Evolutionary conservation across 805 yeast species (phyloP).

Genomic region (Clavispora phyllophila): DNA sequence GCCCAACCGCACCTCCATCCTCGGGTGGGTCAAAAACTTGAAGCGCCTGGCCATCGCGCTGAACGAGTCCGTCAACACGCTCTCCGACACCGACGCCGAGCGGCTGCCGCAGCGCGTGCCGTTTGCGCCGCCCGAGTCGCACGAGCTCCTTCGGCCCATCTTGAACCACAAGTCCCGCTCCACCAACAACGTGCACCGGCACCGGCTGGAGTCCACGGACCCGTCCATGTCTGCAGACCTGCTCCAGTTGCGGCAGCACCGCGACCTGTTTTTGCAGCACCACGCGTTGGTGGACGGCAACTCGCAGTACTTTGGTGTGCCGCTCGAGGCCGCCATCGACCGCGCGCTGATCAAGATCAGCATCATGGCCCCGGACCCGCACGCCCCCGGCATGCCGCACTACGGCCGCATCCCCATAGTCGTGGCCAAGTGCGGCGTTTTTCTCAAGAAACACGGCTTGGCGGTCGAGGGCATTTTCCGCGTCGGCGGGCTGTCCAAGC

Average conservation of each 20-base stretch:
- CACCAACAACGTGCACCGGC: conserved; percentile 40
- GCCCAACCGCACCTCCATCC: conserved; percentile 32
- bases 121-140: conserved; percentile 7
- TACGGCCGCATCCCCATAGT: conserved; percentile 90
- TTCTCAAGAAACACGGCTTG: conserved; percentile 69
- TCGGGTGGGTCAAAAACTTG: conserved; percentile 44
- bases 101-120: conserved; percentile 15
- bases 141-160: conserved; percentile 39
- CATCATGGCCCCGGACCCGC: conserved; percentile 44
- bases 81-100: conserved; percentile 16
- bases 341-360: conserved; percentile 76
- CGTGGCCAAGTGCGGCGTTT: conserved; percentile 94
- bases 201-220: conserved; percentile 33
- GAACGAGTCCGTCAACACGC: conserved; percentile 36
- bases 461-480: conserved; percentile 88
- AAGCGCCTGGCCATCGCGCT: conserved; percentile 32
- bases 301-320: conserved; percentile 71
- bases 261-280: conserved; percentile 47
- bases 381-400: conserved; percentile 41
- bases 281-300: conserved; percentile 41
- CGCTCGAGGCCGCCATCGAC: conserved; percentile 62
- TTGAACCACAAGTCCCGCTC: conserved; percentile 48
- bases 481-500: conserved; percentile 84
- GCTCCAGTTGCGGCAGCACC: conserved; percentile 36
- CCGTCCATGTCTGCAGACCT: conserved; percentile 10